These are phyloP conservation scores for Pythium periplocum DNA, from an alignment of 352 stramenopile species.

Conservation along the genomic window DNA sequence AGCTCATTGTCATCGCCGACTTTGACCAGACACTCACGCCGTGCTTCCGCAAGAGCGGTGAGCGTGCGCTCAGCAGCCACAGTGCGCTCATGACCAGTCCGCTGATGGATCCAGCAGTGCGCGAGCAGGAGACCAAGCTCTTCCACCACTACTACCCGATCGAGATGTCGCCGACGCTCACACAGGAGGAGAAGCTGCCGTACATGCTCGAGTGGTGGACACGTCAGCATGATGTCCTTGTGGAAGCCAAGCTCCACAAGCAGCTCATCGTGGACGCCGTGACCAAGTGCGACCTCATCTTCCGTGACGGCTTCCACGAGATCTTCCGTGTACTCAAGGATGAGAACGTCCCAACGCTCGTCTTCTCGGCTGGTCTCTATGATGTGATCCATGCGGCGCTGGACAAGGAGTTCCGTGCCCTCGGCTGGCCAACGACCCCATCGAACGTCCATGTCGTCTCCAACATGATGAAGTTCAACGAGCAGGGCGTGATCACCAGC, in stretches of 20 bases:
- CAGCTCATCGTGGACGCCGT: slow-evolving; percentile 41
- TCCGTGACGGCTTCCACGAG: slow-evolving; percentile 41
- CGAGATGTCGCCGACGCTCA: slow-evolving; percentile 58
- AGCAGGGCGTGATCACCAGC: slow-evolving; percentile 29
- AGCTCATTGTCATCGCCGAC: slow-evolving; percentile 76
- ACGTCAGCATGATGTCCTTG: slow-evolving; percentile 40
- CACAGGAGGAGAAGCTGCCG: slow-evolving; percentile 67
- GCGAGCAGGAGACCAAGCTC: slow-evolving; percentile 20
- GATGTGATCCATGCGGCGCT: slow-evolving; percentile 51
- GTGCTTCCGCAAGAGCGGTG: slow-evolving; percentile 35
- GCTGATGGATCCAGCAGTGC: slow-evolving; percentile 31
- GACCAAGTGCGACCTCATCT: slow-evolving; percentile 25
- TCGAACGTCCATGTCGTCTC: slow-evolving; percentile 68
- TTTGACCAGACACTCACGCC: slow-evolving; percentile 82
- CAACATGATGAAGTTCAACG: slow-evolving; percentile 73
- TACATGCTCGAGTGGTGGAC: slow-evolving; percentile 77
- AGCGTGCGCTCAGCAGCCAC: slow-evolving; percentile 17
- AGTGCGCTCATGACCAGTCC: slow-evolving; percentile 42
- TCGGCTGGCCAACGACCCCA: slow-evolving; percentile 16
- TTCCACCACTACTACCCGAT: slow-evolving; percentile 81
- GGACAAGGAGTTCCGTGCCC: slow-evolving; percentile 32
- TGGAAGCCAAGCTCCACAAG: slow-evolving; percentile 50
- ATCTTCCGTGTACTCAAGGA: slow-evolving; percentile 33
- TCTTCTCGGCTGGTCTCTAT: slow-evolving; percentile 57
- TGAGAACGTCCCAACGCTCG: slow-evolving; percentile 41